Evolutionary conservation across 164 flowering plant species (phyloP).

Genomic region (Vitis amurensis): DNA sequence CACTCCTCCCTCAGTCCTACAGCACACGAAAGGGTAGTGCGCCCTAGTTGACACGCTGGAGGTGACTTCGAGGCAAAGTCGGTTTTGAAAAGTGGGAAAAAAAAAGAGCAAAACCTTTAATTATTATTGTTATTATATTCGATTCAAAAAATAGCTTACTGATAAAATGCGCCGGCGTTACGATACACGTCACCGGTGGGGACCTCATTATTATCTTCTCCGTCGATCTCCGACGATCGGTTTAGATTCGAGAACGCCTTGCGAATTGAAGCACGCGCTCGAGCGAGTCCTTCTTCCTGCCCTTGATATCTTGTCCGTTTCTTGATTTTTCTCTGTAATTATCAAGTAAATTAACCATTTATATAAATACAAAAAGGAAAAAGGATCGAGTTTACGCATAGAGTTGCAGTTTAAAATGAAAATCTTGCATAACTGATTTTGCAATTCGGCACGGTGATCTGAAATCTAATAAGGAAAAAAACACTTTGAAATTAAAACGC

Average conservation of each 20-base stretch:
- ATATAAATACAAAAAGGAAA: not conserved
- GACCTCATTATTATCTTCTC: conserved; percentile 6
- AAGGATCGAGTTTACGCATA: no score
- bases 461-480: no score
- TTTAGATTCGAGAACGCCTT: conserved; percentile 32
- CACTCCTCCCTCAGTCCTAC: not conserved
- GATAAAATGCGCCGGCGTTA: conserved; percentile 56
- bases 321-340: conserved; percentile 23
- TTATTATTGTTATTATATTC: no score
- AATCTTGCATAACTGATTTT: no score
- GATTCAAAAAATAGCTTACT: conserved; percentile 34
- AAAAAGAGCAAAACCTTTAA: not conserved
- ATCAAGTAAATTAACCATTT: not conserved
- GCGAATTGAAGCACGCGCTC: conserved; percentile 56
- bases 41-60: not conserved
- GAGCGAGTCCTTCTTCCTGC: conserved; percentile 52
- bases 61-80: conserved; percentile 31
- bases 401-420: no score
- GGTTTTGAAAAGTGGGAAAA: not conserved
- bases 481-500: no score
- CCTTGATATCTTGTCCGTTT: conserved; percentile 9
- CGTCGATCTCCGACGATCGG: conserved; percentile 11
- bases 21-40: not conserved
- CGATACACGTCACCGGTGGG: conserved; percentile 38
- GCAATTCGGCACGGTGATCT: no score